Percentiles rank a stretch among this genome's conserved stretches.
phyloP scores from a whole-genome alignment of 2,329 filamentous ascomycete genomes.

The Zasmidium citrigriseum region DNA sequence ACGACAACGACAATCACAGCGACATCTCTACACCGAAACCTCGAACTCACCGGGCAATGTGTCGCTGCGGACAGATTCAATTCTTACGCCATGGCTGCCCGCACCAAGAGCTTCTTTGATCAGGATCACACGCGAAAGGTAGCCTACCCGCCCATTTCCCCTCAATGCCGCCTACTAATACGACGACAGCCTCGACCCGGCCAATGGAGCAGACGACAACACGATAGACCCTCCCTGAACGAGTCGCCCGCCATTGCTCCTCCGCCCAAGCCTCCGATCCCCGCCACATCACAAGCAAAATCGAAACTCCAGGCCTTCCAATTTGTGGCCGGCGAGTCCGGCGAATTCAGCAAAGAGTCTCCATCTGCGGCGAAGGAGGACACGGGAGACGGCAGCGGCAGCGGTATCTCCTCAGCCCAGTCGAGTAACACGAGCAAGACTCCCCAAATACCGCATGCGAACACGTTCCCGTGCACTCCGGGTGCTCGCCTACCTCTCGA shows the following conservation, averaged over 20 bases:
- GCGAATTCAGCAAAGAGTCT: neutral
- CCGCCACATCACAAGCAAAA: constrained; percentile 55
- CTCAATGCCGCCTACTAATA: constrained; percentile 7
- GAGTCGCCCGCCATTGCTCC: constrained; percentile 28
- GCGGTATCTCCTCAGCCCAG: neutral
- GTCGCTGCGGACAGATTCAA: neutral
- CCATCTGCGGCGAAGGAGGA: constrained; percentile 44
- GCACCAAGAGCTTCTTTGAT: constrained; percentile 55
- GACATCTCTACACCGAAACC: neutral
- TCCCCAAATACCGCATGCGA: constrained; percentile 29
- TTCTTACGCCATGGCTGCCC: constrained; percentile 27
- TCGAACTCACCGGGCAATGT: neutral
- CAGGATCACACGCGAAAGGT: constrained; percentile 47
- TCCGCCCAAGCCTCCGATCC: constrained; percentile 44
- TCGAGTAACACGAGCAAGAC: constrained; percentile 16
- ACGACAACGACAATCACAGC: neutral
- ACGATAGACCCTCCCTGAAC: constrained; percentile 16
- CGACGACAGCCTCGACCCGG: constrained; percentile 23
- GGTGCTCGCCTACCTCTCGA: constrained; percentile 60
- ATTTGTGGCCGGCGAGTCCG: constrained; percentile 43
- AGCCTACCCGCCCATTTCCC: neutral
- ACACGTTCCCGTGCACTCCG: constrained; percentile 58
- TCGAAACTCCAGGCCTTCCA: constrained; percentile 58
- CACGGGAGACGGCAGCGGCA: constrained; percentile 5
- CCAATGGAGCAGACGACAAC: constrained; percentile 26